phyloP scores from a whole-genome alignment of 805 yeast species.

The Candida dajiaensis region DNA sequence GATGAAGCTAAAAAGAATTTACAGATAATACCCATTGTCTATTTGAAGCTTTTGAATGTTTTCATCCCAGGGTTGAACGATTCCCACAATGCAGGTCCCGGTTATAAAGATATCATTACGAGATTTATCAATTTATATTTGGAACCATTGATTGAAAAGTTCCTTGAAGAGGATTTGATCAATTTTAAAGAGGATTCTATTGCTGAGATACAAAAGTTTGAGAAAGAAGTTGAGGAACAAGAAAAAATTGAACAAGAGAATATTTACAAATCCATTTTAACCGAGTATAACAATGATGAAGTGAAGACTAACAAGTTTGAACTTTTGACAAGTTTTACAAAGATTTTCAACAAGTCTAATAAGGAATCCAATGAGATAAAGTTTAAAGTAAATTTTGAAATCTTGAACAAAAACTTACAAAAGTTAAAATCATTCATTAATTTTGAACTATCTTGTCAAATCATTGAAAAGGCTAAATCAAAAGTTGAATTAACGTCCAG shows the following conservation, averaged over 20 bases:
- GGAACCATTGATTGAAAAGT: slow-evolving; percentile 29
- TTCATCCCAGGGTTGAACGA: slow-evolving; percentile 32
- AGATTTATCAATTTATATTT: slow-evolving; percentile 33
- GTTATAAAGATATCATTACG: slow-evolving; percentile 23
- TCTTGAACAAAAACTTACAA: slow-evolving; percentile 67
- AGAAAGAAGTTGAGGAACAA: slow-evolving; percentile 22
- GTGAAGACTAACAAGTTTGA: slow-evolving; percentile 40
- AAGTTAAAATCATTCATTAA: slow-evolving; percentile 73
- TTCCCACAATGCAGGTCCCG: slow-evolving; percentile 31
- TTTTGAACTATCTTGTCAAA: slow-evolving; percentile 68
- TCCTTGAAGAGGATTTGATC: slow-evolving; percentile 26
- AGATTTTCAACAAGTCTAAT: slow-evolving; percentile 41
- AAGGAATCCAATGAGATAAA: slow-evolving; percentile 36
- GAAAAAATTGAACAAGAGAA: slow-evolving; percentile 37
- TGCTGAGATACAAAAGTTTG: slow-evolving; percentile 22
- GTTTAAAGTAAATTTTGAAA: slow-evolving; percentile 74
- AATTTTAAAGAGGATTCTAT: slow-evolving; percentile 26
- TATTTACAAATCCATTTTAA: slow-evolving; percentile 33
- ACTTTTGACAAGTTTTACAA: slow-evolving; percentile 57
- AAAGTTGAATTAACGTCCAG: slow-evolving; percentile 54
- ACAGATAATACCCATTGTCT: slow-evolving; percentile 28
- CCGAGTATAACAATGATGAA: slow-evolving; percentile 31
- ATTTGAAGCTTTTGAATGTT: slow-evolving; percentile 21
- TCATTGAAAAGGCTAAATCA: slow-evolving; percentile 62
- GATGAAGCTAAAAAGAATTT: slow-evolving; percentile 22